Conservation (phyloP, 306 rosid species). For the Albizia julibrissin region DNA sequence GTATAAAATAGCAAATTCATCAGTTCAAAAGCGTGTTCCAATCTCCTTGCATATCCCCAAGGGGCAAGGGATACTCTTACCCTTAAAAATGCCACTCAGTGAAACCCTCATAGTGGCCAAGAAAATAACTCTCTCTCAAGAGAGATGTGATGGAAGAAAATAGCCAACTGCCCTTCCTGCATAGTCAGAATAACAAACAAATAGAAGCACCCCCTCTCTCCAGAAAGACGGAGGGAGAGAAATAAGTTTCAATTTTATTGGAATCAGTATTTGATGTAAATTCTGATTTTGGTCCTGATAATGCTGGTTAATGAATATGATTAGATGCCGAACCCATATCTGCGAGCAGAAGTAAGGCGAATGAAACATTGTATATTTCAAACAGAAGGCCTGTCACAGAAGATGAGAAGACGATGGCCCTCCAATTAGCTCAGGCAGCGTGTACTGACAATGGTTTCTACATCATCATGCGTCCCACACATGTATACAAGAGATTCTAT, state of each 20-base stretch:
- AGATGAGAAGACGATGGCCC: conserved; percentile 42
- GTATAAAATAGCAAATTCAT: not conserved
- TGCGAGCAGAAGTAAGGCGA: conserved; percentile 9
- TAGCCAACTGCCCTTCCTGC: not conserved
- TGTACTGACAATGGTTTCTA: conserved; percentile 32
- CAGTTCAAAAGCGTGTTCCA: not conserved
- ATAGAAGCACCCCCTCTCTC: not conserved
- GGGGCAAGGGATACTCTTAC: not conserved
- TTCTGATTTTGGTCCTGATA: conserved; percentile 16
- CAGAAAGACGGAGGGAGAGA: not conserved
- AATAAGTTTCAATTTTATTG: conserved; percentile 9
- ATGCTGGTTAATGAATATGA: conserved; percentile 10
- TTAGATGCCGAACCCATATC: conserved; percentile 41
- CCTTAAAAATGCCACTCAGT: not conserved
- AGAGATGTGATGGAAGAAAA: not conserved
- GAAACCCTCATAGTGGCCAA: not conserved
- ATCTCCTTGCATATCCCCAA: not conserved
- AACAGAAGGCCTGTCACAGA: conserved; percentile 65
- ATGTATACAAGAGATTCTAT: conserved; percentile 68
- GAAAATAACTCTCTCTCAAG: not conserved
- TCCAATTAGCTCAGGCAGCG: conserved; percentile 50
- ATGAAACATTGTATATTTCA: conserved; percentile 38
- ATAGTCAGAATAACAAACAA: not conserved
- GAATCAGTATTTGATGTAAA: conserved; percentile 23
- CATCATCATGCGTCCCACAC: conserved; percentile 62